These are phyloP conservation scores for Rhinocladiella similis DNA, from an alignment of 2,329 filamentous ascomycete genomes.

Conservation along the genomic window DNA sequence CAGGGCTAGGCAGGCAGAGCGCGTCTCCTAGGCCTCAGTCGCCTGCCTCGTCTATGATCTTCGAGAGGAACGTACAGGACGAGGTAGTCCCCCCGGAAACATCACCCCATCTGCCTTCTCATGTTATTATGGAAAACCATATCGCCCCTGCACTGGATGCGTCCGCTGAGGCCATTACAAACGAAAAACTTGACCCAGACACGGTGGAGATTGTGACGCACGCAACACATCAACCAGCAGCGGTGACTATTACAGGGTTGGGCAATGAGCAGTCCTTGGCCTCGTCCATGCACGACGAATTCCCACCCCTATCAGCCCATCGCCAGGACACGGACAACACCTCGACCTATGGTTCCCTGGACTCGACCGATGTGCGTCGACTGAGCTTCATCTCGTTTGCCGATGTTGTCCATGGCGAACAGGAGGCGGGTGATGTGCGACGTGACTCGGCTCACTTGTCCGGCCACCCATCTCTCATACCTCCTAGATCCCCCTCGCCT, in stretches of 20 bases:
- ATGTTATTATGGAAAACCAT: constrained; percentile 91
- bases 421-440: constrained; percentile 39
- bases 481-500: constrained; percentile 70
- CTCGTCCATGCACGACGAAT: constrained; percentile 51
- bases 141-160: constrained; percentile 91
- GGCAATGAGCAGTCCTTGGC: constrained; percentile 36
- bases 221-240: constrained; percentile 76
- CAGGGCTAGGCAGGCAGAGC: constrained; percentile 62
- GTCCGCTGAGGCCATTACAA: constrained; percentile 87
- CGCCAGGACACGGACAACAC: constrained; percentile 57
- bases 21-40: constrained; percentile 75
- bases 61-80: constrained; percentile 93
- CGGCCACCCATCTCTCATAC: constrained; percentile 26
- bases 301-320: constrained; percentile 48
- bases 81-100: constrained; percentile 64
- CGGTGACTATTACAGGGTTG: constrained; percentile 62
- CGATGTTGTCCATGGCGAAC: constrained; percentile 80
- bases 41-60: constrained; percentile 75
- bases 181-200: constrained; percentile 79
- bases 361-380: constrained; percentile 75
- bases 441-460: constrained; percentile 65
- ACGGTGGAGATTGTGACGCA: constrained; percentile 92
- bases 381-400: constrained; percentile 96
- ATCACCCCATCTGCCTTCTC: constrained; percentile 84
- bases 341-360: constrained; percentile 75